phyloP scores from a whole-genome alignment of 257 asterid species.

The Cinchona pubescens region DNA sequence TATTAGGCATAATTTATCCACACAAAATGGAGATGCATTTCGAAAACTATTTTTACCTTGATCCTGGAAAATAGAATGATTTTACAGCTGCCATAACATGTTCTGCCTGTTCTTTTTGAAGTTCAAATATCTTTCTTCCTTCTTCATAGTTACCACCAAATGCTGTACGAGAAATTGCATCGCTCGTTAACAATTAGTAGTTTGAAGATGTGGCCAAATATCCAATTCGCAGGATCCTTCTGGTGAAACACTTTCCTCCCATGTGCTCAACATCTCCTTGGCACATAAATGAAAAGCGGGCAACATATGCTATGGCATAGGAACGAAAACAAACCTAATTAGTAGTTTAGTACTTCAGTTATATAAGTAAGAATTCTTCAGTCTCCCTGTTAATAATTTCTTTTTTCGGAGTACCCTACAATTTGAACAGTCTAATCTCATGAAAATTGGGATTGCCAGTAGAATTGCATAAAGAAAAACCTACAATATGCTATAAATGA shows the following conservation, averaged over 20 bases:
- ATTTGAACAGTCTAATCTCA: too few species aligned
- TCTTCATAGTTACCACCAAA: slow-evolving; percentile 54
- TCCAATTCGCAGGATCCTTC: slow-evolving; percentile 34
- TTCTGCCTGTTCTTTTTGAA: slow-evolving; percentile 41
- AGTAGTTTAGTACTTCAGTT: not conserved
- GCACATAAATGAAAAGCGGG: slow-evolving; percentile 40
- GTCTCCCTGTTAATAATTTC: too few species aligned
- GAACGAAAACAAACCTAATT: not conserved
- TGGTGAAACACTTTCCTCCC: slow-evolving; percentile 28
- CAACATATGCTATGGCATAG: slow-evolving; percentile 35
- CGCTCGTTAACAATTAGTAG: slow-evolving; percentile 28
- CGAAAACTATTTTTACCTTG: slow-evolving; percentile 28
- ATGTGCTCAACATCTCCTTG: slow-evolving; percentile 36
- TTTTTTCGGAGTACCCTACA: too few species aligned
- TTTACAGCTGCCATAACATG: slow-evolving; percentile 14
- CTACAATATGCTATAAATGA: too few species aligned
- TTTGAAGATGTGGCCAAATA: slow-evolving; percentile 46
- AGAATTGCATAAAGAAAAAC: too few species aligned
- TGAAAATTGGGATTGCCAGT: too few species aligned
- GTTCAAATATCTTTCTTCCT: slow-evolving; percentile 45
- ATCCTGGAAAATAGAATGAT: slow-evolving; percentile 40
- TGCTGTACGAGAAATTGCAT: slow-evolving; percentile 48
- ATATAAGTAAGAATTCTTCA: not conserved
- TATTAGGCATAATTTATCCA: too few species aligned
- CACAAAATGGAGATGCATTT: too few species aligned